Evolutionary conservation across 441 rosid species (phyloP).

Genomic region (Erysimum pusillum): DNA sequence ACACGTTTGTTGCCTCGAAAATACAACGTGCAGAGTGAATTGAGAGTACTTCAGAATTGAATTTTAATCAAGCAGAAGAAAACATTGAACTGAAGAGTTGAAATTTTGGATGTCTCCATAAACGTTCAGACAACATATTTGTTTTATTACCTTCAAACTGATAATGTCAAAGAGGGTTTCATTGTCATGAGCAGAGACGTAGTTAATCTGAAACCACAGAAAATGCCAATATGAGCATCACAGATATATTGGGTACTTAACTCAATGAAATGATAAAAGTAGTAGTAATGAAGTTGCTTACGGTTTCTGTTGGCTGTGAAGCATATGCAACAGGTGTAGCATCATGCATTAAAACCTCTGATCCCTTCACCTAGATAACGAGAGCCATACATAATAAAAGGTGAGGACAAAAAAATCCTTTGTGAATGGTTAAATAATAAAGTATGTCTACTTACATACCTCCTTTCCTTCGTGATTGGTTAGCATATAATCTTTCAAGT

Average conservation of each 20-base stretch:
- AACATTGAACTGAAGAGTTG: conserved; percentile 14
- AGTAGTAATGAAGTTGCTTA: conserved; percentile 45
- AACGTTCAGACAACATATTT: conserved; percentile 15
- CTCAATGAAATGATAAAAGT: conserved; percentile 23
- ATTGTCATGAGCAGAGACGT: conserved; percentile 99
- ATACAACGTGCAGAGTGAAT: conserved; percentile 7
- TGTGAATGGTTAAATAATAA: conserved; percentile 18
- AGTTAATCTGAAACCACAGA: conserved; percentile 73
- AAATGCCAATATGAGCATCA: conserved; percentile 39
- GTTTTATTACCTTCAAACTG: conserved; percentile 79
- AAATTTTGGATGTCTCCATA: not conserved
- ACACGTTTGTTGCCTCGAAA: not conserved
- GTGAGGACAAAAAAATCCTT: not conserved
- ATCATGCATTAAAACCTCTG: conserved; percentile 75
- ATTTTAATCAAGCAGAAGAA: conserved; percentile 11
- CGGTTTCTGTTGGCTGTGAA: conserved; percentile 79
- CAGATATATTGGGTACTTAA: conserved; percentile 2
- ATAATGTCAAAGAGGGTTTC: conserved; percentile 94
- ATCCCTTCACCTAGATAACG: conserved; percentile 79
- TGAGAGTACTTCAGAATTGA: not conserved
- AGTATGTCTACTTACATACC: conserved; percentile 52
- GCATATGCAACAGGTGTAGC: conserved; percentile 88
- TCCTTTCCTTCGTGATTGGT: conserved; percentile 73
- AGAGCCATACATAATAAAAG: conserved; percentile 23
- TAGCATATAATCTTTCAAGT: conserved; percentile 78